phyloP scores from a whole-genome alignment of 2,329 filamentous ascomycete species.

The Arthrobotrys megalospora region DNA sequence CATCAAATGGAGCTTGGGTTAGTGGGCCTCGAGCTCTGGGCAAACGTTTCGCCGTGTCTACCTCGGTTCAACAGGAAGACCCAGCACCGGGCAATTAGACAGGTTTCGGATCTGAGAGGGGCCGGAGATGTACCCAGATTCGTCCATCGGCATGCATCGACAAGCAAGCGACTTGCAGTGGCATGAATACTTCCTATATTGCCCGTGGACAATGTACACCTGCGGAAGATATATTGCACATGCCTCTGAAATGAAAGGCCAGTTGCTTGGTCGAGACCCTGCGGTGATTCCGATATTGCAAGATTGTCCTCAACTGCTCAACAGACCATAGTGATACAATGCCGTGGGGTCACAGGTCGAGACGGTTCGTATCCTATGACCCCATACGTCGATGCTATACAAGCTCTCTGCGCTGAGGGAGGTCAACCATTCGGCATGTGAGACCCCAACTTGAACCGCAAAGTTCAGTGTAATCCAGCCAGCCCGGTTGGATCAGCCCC shows the following conservation, averaged over 20 bases:
- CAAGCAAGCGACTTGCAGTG: conserved; percentile 1
- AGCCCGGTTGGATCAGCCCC: conserved; percentile 37
- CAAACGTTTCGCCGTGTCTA: conserved; percentile 33
- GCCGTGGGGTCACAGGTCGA: conserved; percentile 10
- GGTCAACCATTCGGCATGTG: conserved; percentile 32
- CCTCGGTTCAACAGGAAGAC: conserved; percentile 35
- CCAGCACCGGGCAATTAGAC: conserved; percentile 8
- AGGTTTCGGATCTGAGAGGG: conserved; percentile 27
- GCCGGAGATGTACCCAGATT: conserved; percentile 47
- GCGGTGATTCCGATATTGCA: conserved; percentile 7
- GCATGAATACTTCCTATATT: conserved; percentile 16
- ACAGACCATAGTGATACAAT: conserved; percentile 8
- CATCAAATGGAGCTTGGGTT: not conserved
- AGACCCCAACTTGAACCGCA: conserved; percentile 21
- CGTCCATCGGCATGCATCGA: conserved; percentile 37
- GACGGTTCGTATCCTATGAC: conserved; percentile 10
- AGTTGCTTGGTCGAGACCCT: too few species aligned
- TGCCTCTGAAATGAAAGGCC: conserved; percentile 16
- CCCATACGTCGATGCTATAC: not conserved
- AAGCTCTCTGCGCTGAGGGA: not conserved
- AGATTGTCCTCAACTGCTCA: conserved; percentile 16
- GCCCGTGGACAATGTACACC: not conserved
- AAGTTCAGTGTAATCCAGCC: conserved; percentile 11
- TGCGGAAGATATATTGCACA: conserved; percentile 17
- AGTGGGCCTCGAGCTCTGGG: conserved; percentile 17